Evolutionary conservation across 768 basidiomycete species (phyloP), one percentile per base, ranked within the genome.

Genomic region (Leccinum aurantiacum): DNA sequence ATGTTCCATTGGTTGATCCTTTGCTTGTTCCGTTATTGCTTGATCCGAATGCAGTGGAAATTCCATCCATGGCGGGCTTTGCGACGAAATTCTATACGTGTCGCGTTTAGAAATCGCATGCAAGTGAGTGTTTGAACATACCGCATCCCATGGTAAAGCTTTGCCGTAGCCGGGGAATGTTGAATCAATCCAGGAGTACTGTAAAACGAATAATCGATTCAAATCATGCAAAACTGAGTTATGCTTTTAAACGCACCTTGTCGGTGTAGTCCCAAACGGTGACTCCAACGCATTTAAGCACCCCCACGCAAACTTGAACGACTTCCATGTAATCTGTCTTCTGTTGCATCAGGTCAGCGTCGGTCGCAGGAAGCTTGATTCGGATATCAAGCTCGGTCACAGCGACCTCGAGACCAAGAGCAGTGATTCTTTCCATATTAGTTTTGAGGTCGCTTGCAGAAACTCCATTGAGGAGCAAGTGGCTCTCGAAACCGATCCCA

Each of bases 321-420:
- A 86, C 80, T 22, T 75, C 77, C 69, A 79, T 71, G 65, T 86
- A 88, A 67, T 88, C 86, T 22, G 60, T 38, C 66, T 80, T 75
- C 66, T 88, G 85, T 66, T 86, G 84, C 37, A 71, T 75, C 31
- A 83, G 75, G 33, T 80, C 72, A 1, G 79, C 80, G 13, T 70
- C 63, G 2, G 83, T 84, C 14, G 74, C 77, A 13, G 85, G 86
- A 14, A 61, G 64, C 8, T 76, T 77, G 77, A 86, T 84, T 56
- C 86, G 78, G 65, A 84, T 84, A 66, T 89, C 87, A 53, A 89
- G 79, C 68, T 88, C 87, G 3, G 87, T 89, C 63, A 88, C 81
- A 11, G 86, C 86, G 24, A 87, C 82, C 63, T 88, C 87, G 49
- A 89, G 74, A 8, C 88, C 86, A 27, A 87, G 80, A 11, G 79